Evolutionary conservation across 176 grass and related monocot species (phyloP).

Genomic region (Bromus sterilis): DNA sequence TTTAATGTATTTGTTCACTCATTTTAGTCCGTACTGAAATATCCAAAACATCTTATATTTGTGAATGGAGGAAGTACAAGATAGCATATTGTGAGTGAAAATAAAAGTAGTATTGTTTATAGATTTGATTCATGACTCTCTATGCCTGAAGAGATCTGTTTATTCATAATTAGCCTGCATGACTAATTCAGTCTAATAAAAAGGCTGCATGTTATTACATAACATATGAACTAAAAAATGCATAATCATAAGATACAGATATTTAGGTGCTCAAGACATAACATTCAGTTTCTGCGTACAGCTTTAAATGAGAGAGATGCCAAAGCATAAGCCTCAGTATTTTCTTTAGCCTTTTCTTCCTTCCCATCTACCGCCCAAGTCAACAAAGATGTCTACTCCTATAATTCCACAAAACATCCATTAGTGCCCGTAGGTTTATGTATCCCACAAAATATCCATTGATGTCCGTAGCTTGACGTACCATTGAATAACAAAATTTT

Average conservation of each 20-base stretch:
- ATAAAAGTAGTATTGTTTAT: background rate
- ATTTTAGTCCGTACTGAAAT: too few relatives aligned
- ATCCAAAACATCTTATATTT: too few relatives aligned
- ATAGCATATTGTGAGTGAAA: background rate
- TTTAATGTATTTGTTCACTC: too few relatives aligned
- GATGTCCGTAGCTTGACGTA: background rate
- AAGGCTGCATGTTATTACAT: background rate
- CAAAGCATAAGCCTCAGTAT: background rate
- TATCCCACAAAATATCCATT: background rate
- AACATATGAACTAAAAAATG: background rate
- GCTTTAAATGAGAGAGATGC: background rate
- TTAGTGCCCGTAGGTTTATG: background rate
- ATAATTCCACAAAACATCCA: background rate
- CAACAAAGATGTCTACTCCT: background rate
- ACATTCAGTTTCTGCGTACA: background rate
- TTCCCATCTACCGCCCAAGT: background rate
- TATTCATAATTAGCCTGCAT: background rate
- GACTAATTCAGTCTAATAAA: background rate
- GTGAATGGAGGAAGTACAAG: too few relatives aligned
- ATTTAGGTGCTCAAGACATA: background rate
- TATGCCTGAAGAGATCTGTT: background rate
- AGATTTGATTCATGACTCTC: background rate
- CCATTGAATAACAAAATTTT: conserved; percentile 6
- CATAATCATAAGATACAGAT: background rate
- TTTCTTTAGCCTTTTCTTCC: background rate